Base-by-base conservation (phyloP, 495 filamentous ascomycete species). In the Haplographium delicatum region DNA sequence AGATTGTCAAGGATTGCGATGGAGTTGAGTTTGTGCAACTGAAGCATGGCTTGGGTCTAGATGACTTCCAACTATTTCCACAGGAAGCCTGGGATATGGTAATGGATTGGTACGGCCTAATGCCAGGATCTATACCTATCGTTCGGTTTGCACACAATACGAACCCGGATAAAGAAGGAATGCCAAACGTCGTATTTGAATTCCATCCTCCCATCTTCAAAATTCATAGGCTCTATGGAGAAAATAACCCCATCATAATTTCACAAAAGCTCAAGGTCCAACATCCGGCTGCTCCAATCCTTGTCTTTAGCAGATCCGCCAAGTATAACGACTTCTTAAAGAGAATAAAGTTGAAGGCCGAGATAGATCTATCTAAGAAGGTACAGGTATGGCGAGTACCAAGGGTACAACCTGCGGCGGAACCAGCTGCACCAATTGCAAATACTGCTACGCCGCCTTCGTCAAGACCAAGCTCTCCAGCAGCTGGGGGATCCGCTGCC, bases 201-300 rank as follows among this genome's bases (percentile, higher is more conserved):
- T 72, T 86, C 26, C 78, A 90, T 58, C 94, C 91, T 16, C 89
- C 88, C 1, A 76, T 95, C 18, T 88, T 95, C 67, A 90, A 84
- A 1, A 78, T 98, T 35, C 79, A 94, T 56, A 89, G 90, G 54
- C 71, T 97, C 8, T 76, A 79, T 56, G 72, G 74, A 16, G 63
- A 70, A n/a, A 74, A 65, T 7, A 79, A 70, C 46, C 63, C 65
- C n/a, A 60, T 74, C 15, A 68, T 75, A n/a, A 77, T 83, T 4
- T 71, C 74, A 11, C 74, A 83, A 52, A 63, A 73, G 1, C 59
- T 87, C 50, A 81, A 82, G 56, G 70, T 56, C 19, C 72, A 64
- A 49, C 83, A 79, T 59, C 75, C 71, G 18, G 66, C 74, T 9
- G 71, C 74, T 7, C 79, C 85, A 1, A 70, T 79, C 15, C 62